Conservation (phyloP, 805 yeast species). For the Candida sonorensis region DNA sequence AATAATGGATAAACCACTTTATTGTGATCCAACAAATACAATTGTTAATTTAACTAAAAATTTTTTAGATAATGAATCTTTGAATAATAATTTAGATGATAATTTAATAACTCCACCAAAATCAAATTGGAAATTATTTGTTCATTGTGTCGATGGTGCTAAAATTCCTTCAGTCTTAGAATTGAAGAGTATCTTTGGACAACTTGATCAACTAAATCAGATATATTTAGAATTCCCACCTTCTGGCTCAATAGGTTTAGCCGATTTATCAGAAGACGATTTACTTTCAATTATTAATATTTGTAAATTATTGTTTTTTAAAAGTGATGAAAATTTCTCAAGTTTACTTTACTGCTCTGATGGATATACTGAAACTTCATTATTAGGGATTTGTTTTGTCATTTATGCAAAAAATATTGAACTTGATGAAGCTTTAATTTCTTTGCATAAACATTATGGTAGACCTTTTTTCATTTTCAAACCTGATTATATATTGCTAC, state of each 20-base stretch:
- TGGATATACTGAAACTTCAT: constrained; percentile 87
- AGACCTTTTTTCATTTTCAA: constrained; percentile 83
- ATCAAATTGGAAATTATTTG: constrained; percentile 46
- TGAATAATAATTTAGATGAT: constrained; percentile 19
- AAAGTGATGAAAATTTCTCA: constrained; percentile 29
- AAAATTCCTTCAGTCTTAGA: constrained; percentile 40
- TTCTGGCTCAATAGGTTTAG: constrained; percentile 75
- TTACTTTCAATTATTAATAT: constrained; percentile 58
- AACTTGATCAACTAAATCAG: constrained; percentile 12
- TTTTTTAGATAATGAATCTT: constrained; percentile 20
- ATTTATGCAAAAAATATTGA: constrained; percentile 60
- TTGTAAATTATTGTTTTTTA: constrained; percentile 57
- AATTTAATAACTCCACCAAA: constrained; percentile 42
- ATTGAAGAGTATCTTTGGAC: constrained; percentile 23
- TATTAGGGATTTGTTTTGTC: constrained; percentile 62
- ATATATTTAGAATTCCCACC: constrained; percentile 64
- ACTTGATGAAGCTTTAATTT: constrained; percentile 58
- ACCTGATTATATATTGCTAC: constrained; percentile 61
- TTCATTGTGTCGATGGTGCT: constrained; percentile 57
- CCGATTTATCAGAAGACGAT: constrained; percentile 58
- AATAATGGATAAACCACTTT: constrained; percentile 27
- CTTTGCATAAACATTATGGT: constrained; percentile 54
- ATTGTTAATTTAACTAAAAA: constrained; percentile 34
- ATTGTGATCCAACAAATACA: constrained; percentile 46
- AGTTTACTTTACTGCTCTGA: constrained; percentile 73